Base-by-base conservation (phyloP, 1,284 basidiomycete species). In the Trametes versicolor region DNA sequence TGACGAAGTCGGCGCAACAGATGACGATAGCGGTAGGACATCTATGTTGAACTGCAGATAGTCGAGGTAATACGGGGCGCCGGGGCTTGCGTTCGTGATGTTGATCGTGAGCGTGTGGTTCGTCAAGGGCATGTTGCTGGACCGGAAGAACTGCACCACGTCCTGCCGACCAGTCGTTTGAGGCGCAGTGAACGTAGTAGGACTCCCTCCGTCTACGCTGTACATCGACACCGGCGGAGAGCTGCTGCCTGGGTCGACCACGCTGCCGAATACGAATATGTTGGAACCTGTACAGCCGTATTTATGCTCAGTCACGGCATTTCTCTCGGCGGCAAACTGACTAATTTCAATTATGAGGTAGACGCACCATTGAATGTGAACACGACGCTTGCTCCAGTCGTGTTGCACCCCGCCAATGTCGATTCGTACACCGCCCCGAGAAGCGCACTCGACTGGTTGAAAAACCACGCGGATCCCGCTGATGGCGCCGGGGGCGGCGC, bases 41-140 rank as follows among this genome's bases (percentile, higher is more conserved):
- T 60, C 41, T 15, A 19, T 23, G n/a, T 41, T 23, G 34, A 25
- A 53, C 51, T 60, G 51, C 12, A 60, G 13, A 43, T 53, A 60
- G 32, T 60, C 58, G 21, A 60, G 50, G 34, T 53, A 60, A 21
- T 53, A 60, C 13, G 50, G 58, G 5, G 58, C 58, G 10, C 23
- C n/a, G 13, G 50, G 23, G 23, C 41, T 60, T 36, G 58, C 39
- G 39, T 15, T 13, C 19, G 50, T 47, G 27, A 60, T 36, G n/a
- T 60, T 53, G 41, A 53, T 47, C 9, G 39, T 53, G 32, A 60
- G 58, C 41, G 58, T 60, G 13, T 60, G 58, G n/a, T 36, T 47
- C 13, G 21, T 19, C 50, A 60, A 36, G 41, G 58, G 58, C 41
- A 60, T 43, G 3, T 29, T 7, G 15, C n/a, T 21, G 19, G 58